Conservation (phyloP, 805 yeast species). For the Candida ortonii region DNA sequence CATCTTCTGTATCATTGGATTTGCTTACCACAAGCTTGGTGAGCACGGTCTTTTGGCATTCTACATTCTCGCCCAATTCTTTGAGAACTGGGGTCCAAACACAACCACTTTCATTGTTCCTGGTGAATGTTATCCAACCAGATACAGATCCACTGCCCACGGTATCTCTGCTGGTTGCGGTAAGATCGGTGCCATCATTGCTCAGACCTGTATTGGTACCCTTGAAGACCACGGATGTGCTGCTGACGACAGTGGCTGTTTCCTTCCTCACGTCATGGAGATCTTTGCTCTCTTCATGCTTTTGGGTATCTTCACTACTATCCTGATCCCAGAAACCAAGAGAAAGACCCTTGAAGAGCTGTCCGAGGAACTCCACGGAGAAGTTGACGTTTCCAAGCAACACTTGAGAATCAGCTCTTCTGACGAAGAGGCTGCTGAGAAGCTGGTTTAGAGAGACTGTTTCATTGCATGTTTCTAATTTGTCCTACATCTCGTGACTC, state of each 20-base stretch:
- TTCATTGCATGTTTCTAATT: not conserved
- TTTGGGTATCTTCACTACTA: constrained; percentile 62
- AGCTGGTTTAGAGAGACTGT: constrained; percentile 16
- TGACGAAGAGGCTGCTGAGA: constrained; percentile 28
- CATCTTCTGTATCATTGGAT: constrained; percentile 77
- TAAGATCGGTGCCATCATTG: constrained; percentile 90
- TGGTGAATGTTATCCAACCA: constrained; percentile 90
- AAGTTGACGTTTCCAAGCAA: constrained; percentile 44
- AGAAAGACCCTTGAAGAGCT: constrained; percentile 86
- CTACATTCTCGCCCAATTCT: constrained; percentile 79
- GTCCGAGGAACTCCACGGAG: constrained; percentile 79
- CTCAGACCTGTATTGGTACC: constrained; percentile 85
- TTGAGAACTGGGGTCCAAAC: constrained; percentile 92
- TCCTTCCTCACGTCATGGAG: constrained; percentile 90
- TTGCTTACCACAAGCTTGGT: constrained; percentile 70
- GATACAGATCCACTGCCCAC: constrained; percentile 94
- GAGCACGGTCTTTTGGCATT: constrained; percentile 70
- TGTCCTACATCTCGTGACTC: not conserved
- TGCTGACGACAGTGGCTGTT: constrained; percentile 54
- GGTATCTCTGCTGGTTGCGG: constrained; percentile 93
- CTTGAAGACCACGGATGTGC: constrained; percentile 77
- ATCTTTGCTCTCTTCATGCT: constrained; percentile 91
- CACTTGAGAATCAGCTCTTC: constrained; percentile 18
- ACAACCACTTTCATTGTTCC: constrained; percentile 88
- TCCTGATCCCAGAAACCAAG: constrained; percentile 86